Base-by-base conservation (phyloP, 2,329 filamentous ascomycete genomes). In the Cytospora piceae region DNA sequence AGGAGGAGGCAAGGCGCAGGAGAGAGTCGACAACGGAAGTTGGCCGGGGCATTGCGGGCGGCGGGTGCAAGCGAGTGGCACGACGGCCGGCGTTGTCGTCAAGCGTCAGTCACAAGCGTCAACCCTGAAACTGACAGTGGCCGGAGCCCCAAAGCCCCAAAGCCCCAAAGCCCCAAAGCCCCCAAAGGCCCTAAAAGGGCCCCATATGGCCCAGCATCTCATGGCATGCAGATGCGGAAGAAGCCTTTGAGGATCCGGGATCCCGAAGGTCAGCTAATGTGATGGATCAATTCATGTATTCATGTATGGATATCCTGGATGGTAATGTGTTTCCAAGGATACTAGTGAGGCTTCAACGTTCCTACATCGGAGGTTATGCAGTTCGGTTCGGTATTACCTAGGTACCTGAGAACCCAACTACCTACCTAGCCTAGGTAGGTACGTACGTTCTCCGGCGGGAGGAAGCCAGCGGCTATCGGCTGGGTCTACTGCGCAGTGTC, bases 41-140 rank as follows among this genome's bases (percentile, higher is more conserved):
- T 49, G 46, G n/a, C 46, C 46, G 46, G 46, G 46, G n/a, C 34
- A 49, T 49, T 49, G 20, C 46, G n/a, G 34, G 46, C 46, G n/a
- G n/a, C n/a, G n/a, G n/a, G 46, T 49, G 46, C 6, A 49, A 49
- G 17, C 39, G 39, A 42, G 46, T 46, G 42, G 20, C 42, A n/a
- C n/a, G n/a, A 22, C 46, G 46, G 46, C 46, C 46, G 46, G 46
- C 46, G 46, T 49, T 4, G 42, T 49, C 22, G n/a, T 49, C 46
- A 49, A 49, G 46, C 46, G 46, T 49, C 46, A 49, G n/a, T 49
- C 46, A 37, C 34, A 49, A 49, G 22, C 46, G 46, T 49, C 46
- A 49, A 49, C 17, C 46, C 46, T 49, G 46, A 49, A 22, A 49
- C 46, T 49, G 46, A 20, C 46, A 49, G 42, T 22, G n/a, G 20